Conservation (phyloP, 495 filamentous ascomycete genomes). For the Emericellopsis terricola region DNA sequence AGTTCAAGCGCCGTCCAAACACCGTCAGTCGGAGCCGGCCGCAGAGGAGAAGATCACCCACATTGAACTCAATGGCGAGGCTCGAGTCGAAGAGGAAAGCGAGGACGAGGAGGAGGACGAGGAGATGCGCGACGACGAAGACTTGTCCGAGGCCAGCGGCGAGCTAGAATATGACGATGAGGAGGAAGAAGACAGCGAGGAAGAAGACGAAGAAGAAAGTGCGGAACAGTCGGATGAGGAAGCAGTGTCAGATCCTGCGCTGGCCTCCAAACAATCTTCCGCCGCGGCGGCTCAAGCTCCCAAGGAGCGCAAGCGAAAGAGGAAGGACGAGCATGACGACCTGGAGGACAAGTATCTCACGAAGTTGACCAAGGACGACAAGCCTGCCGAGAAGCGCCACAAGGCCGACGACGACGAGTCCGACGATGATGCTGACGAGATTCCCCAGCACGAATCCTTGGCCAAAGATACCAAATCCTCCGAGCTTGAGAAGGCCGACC, state of each 20-base stretch:
- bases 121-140: slow-evolving; percentile 17
- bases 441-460: slow-evolving; percentile 31
- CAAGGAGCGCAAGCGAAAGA: slow-evolving; percentile 58
- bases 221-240: slow-evolving; percentile 6
- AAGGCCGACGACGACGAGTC: slow-evolving; percentile 19
- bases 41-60: background rate
- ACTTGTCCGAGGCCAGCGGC: slow-evolving; percentile 1
- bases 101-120: slow-evolving; percentile 16
- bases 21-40: slow-evolving; percentile 23
- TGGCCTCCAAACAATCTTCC: too few species aligned
- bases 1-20: slow-evolving; percentile 36
- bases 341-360: slow-evolving; percentile 70
- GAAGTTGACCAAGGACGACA: slow-evolving; percentile 38
- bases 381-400: slow-evolving; percentile 25
- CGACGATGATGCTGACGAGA: slow-evolving; percentile 13
- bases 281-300: slow-evolving; percentile 16
- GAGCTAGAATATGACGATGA: slow-evolving; percentile 13
- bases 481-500: slow-evolving; percentile 69
- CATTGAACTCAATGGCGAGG: background rate
- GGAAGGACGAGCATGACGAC: slow-evolving; percentile 49
- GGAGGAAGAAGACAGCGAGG: slow-evolving; percentile 13
- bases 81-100: too few species aligned
- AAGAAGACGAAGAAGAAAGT: slow-evolving; percentile 17
- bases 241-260: background rate
- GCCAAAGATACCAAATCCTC: slow-evolving; percentile 19